Conservation (phyloP, 805 yeast genomes). For the Kluyveromyces wickerhamii region DNA sequence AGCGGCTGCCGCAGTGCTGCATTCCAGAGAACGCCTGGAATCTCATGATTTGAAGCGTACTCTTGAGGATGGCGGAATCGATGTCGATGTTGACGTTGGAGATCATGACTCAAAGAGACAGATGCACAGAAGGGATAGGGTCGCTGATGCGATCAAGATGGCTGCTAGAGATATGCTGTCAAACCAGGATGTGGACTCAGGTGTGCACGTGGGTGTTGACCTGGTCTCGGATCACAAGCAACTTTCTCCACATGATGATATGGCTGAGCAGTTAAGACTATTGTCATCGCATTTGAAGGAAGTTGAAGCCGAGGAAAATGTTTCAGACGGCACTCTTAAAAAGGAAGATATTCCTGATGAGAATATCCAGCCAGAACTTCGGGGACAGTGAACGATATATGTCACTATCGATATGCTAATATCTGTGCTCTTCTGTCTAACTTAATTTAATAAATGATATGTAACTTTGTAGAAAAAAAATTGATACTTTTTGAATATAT, state of each 20-base stretch:
- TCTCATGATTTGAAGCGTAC: conserved; percentile 9
- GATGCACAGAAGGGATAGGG: conserved; percentile 3
- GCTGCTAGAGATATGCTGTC: conserved; percentile 4
- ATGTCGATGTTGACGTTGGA: neutral
- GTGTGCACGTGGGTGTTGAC: conserved; percentile 16
- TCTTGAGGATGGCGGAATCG: conserved; percentile 8
- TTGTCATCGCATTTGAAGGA: conserved; percentile 30
- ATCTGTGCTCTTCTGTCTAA: no score
- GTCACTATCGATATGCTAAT: no score
- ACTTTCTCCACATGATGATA: conserved; percentile 25
- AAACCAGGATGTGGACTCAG: conserved; percentile 1
- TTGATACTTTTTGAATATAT: no score
- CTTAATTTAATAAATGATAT: no score
- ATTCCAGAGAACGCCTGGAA: conserved; percentile 7
- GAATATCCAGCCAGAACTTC: conserved; percentile 31
- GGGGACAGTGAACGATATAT: conserved; percentile 23
- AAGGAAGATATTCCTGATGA: conserved; percentile 26
- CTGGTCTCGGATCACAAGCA: conserved; percentile 24
- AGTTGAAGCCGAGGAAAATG: conserved; percentile 21
- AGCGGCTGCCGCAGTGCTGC: conserved; percentile 12
- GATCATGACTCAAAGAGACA: conserved; percentile 4
- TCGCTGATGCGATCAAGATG: conserved; percentile 4
- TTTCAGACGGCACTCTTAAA: conserved; percentile 10
- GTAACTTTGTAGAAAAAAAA: no score
- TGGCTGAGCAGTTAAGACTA: conserved; percentile 29